Evolutionary conservation across 2,329 filamentous ascomycete genomes (phyloP).

Genomic region (Stagonosporopsis tanaceti): DNA sequence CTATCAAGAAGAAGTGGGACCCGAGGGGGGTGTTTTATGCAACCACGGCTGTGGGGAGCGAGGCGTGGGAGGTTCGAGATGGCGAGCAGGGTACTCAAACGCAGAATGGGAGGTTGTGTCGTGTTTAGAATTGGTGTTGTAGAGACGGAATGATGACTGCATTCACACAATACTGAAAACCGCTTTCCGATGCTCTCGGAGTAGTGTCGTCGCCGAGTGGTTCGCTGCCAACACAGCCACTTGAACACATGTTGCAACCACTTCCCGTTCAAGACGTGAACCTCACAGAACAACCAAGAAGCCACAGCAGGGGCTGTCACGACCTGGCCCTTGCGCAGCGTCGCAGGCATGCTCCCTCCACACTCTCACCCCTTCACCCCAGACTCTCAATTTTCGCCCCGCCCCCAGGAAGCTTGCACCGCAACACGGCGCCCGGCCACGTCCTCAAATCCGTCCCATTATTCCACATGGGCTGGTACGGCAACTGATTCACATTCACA

Average conservation of each 20-base stretch:
- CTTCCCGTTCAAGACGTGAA: too few species aligned
- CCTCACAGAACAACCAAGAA: too few species aligned
- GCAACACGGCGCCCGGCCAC: slow-evolving; percentile 57
- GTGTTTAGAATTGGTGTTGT: background rate
- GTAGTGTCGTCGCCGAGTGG: too few species aligned
- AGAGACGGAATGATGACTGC: too few species aligned
- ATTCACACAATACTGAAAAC: too few species aligned
- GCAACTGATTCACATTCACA: slow-evolving; percentile 57
- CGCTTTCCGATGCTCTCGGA: too few species aligned
- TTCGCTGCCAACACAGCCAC: too few species aligned
- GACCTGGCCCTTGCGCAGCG: too few species aligned
- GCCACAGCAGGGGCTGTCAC: too few species aligned
- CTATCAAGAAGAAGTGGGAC: slow-evolving; percentile 40
- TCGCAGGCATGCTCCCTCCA: too few species aligned
- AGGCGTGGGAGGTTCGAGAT: slow-evolving; percentile 34
- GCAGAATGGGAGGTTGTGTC: slow-evolving; percentile 37
- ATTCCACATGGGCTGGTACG: slow-evolving; percentile 59
- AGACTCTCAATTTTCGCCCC: slow-evolving; percentile 48
- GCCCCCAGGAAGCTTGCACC: slow-evolving; percentile 50
- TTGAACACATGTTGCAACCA: too few species aligned
- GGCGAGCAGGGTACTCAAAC: slow-evolving; percentile 29
- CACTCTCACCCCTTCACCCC: too few species aligned
- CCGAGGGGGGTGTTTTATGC: slow-evolving; percentile 40
- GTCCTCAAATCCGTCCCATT: slow-evolving; percentile 53
- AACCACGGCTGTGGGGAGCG: slow-evolving; percentile 34